Evolutionary conservation across 495 filamentous ascomycete species (phyloP), one percentile per base, ranked within the genome.

Genomic region (Lasiosphaeria hispida): DNA sequence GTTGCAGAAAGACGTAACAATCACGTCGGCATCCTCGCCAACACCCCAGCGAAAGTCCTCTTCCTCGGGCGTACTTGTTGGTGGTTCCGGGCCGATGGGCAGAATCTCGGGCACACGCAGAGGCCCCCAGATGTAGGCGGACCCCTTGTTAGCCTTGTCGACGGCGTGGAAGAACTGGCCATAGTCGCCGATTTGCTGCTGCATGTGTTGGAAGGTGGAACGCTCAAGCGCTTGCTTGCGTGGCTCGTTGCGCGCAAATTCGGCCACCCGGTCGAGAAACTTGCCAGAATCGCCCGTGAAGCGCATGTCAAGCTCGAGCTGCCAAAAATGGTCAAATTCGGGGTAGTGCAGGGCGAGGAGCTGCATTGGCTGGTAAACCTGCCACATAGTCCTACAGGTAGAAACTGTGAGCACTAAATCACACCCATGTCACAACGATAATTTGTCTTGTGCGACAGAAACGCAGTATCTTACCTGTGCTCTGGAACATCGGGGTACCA

Each of bases 301-400:
- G 47, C 82, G 74, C 59, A 83, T 63, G 70, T 85, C 82, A 75
- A 85, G 81, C 70, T 85, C 82, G 74, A 81, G 75, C 60, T 85
- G 83, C 82, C 82, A 85, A 64, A 77, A 73, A 68, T 80, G 82
- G 62, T 85, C 82, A 60, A 83, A 85, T 54, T 84, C 80, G 48
- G 77, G 79, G 54, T 81, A 78, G 44, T 80, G 66, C 49, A 83
- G 80, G 35, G 80, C 70, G 57, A 85, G 81, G 73, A 82, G 80
- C 61, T 84, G 82, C 58, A 84, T 60, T 5, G 82, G 69, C 44
- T 72, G 69, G 59, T 65, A 72, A 10, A 72, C 69, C 39, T 72
- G 69, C 65, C 65, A 72, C 65, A 72, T 72, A 38, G 69, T 72
- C 18, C 69, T 71, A 50, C 2, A 35, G 7, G n/a, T n/a, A 3